Conservation (phyloP, 805 yeast species). For the Zygoascus flipseniorum region DNA sequence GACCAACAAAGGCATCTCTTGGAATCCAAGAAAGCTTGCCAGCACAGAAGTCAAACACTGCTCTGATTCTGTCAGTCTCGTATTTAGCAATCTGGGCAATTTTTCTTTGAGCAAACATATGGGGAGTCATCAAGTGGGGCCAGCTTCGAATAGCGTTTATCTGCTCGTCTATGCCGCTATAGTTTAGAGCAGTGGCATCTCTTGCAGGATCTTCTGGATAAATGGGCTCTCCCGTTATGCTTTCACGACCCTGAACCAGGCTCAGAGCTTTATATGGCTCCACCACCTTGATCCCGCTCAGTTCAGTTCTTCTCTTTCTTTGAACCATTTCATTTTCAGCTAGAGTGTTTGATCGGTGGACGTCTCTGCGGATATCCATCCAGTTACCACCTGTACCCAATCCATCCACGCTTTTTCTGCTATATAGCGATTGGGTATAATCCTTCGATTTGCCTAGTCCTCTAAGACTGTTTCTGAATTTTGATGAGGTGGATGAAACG, state of each 20-base stretch:
- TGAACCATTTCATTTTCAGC: conserved; percentile 59
- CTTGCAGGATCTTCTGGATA: conserved; percentile 12
- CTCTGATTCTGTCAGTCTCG: conserved; percentile 54
- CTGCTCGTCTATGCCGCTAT: conserved; percentile 22
- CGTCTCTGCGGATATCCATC: conserved; percentile 49
- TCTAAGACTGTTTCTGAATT: conserved; percentile 2
- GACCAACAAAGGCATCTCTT: conserved; percentile 11
- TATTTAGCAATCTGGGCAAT: conserved; percentile 45
- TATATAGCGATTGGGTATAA: not conserved
- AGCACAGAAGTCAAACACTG: conserved; percentile 53
- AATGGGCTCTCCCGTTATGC: conserved; percentile 11
- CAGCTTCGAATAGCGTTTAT: conserved; percentile 27
- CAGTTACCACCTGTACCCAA: conserved; percentile 26
- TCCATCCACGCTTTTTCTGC: conserved; percentile 2
- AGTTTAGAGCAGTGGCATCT: conserved; percentile 15
- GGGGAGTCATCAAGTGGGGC: conserved; percentile 39
- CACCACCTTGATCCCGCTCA: conserved; percentile 52
- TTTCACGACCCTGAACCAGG: conserved; percentile 21
- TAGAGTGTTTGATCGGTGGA: conserved; percentile 66
- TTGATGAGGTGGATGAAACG: conserved; percentile 10
- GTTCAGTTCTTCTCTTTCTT: conserved; percentile 47
- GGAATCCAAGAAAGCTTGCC: conserved; percentile 46
- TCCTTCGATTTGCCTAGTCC: not conserved
- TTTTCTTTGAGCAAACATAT: conserved; percentile 46
- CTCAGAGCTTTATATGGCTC: conserved; percentile 37